A percentile compares a stretch with the other conserved stretches of the same genome.
These are phyloP conservation scores for Xylaria sp. DNA, from an alignment of 2,329 filamentous ascomycete genomes.

Conservation along the genomic window DNA sequence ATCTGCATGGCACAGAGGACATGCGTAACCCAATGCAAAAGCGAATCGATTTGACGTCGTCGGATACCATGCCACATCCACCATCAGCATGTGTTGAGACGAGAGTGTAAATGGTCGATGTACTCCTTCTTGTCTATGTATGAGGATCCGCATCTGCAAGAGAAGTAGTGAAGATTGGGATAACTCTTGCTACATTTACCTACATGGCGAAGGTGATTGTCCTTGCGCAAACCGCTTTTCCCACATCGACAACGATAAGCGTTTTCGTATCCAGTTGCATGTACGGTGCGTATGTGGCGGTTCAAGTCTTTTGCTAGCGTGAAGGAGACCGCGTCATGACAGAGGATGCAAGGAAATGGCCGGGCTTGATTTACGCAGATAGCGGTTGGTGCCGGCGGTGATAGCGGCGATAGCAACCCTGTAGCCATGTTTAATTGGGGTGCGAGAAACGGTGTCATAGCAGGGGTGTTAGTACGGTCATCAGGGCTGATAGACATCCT, in stretches of 20 bases:
- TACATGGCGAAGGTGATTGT: conserved; percentile 5
- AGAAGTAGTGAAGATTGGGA: neutral
- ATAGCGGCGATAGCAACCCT: neutral
- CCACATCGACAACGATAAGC: conserved; percentile 5
- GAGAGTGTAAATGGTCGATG: neutral
- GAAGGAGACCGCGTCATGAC: neutral
- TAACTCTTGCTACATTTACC: neutral
- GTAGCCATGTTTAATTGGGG: neutral
- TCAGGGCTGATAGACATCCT: neutral
- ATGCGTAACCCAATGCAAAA: too few relatives aligned
- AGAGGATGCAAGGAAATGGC: neutral
- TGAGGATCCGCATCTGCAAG: neutral
- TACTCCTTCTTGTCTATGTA: neutral
- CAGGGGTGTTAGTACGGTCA: neutral
- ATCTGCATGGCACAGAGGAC: too few relatives aligned
- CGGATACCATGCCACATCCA: neutral
- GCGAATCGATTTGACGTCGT: neutral
- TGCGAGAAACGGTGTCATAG: too few relatives aligned
- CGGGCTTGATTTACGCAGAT: neutral
- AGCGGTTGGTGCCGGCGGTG: neutral
- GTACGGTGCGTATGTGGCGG: conserved; percentile 16
- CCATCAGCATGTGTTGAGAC: neutral
- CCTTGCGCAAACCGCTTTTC: neutral
- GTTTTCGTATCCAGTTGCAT: neutral
- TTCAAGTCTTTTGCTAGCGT: neutral